Base-by-base conservation (phyloP, 179 eudicot genomes). In the Silene noctiflora region DNA sequence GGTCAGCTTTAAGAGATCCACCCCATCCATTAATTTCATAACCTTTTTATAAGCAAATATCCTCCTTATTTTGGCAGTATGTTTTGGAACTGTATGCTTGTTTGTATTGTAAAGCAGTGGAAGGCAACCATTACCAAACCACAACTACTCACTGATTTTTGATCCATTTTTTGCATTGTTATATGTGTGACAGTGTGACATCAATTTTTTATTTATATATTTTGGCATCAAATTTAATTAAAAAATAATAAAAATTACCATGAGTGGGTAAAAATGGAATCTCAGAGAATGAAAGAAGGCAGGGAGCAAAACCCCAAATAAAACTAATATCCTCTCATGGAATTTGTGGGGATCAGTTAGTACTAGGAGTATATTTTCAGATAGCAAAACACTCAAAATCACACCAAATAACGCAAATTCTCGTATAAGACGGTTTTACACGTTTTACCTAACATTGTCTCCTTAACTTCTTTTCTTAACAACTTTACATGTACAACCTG, bases 281-380 rank as follows among this genome's bases (percentile, higher is more conserved):
- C 75, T 69, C 61, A 51, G 16, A 16, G 75, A 66, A 64, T 76
- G 69, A 58, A 80, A 76, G 51, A 74, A 20, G 16, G 68, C 81
- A 66, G 64, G 9, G 27, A 62, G 67, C 79, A 53, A 80, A 80
- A 80, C 53, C 79, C 83, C 83, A 80, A 80, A 71, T 24, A 39
- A 70, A 69, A 64, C 29, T 25, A 35, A 80, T 61, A 61, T 61
- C 60, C 3, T 69, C 27, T 61, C 60, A 71, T 56, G 67, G 76
- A 80, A 80, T 80, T 80, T 80, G 79, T 80, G 83, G 83, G 83
- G 83, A 80, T 80, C 79, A 71, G 83, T 65, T 80, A 12, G 55
- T 75, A 20, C 29, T 56, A 53, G 22, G 39, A 25, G 24, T 12
- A 62, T 21, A 21, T 61, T 78, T 70, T 70, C 44, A 46, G 70